Percentiles rank a stretch among this genome's conserved stretches.
Conservation (phyloP, 2,329 filamentous ascomycete genomes). For the Trematosphaeria pertusa region DNA sequence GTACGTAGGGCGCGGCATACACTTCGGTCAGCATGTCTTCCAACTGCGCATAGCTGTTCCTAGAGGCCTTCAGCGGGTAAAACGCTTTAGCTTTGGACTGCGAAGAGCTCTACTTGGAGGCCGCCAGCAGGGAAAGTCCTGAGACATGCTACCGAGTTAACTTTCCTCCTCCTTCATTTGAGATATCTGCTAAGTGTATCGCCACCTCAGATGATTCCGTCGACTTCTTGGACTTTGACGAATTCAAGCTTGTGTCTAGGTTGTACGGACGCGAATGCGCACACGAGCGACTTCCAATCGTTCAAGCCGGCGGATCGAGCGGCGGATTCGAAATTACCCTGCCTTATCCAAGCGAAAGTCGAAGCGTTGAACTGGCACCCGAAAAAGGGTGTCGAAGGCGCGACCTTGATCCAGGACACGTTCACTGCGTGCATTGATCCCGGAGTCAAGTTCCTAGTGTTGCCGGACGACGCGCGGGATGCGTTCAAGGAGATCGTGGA, state of each 20-base stretch:
- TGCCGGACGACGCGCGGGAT: slow-evolving; percentile 11
- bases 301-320: slow-evolving; percentile 18
- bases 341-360: slow-evolving; percentile 20
- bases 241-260: slow-evolving; percentile 21
- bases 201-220: slow-evolving; percentile 15
- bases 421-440: slow-evolving; percentile 29
- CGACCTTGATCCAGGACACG: slow-evolving; percentile 13
- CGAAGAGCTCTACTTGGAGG: no score
- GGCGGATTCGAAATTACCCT: slow-evolving; percentile 14
- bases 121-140: no score
- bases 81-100: no score
- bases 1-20: no score
- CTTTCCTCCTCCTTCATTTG: no score
- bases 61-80: no score
- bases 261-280: slow-evolving; percentile 13
- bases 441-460: slow-evolving; percentile 18
- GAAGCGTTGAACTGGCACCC: slow-evolving; percentile 23
- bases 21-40: no score
- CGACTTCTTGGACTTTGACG: slow-evolving; percentile 21
- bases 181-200: no score
- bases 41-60: no score
- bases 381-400: slow-evolving; percentile 12
- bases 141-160: no score
- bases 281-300: slow-evolving; percentile 12
- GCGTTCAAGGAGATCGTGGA: slow-evolving; percentile 9